Percentiles rank a stretch among this genome's conserved stretches.
phyloP scores from a whole-genome alignment of 2,329 filamentous ascomycete genomes.

The Pochonia chlamydosporia region DNA sequence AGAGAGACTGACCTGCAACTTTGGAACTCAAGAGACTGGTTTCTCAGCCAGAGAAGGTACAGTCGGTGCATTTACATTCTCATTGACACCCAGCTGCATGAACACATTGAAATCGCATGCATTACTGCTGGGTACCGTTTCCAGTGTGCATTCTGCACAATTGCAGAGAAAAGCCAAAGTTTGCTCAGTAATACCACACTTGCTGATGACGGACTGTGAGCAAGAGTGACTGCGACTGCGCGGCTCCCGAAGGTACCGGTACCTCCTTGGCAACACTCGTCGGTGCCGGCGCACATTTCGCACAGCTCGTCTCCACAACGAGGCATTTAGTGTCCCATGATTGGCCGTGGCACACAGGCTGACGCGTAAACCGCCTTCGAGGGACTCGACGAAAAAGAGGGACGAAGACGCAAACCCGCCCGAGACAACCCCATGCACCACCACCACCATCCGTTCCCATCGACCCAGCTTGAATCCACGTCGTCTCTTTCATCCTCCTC shows the following conservation, averaged over 20 bases:
- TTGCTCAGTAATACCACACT: too few relatives aligned
- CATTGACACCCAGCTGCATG: background rate
- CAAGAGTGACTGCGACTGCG: background rate
- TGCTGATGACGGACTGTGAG: background rate
- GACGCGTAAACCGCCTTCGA: constrained; percentile 31
- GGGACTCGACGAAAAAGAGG: constrained; percentile 1
- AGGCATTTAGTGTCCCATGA: constrained; percentile 12
- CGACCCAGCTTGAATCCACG: too few relatives aligned
- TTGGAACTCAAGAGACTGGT: too few relatives aligned
- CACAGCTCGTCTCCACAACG: constrained; percentile 7
- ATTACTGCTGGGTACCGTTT: background rate
- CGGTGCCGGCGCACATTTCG: constrained; percentile 3
- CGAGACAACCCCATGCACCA: constrained; percentile 5
- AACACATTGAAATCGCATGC: background rate
- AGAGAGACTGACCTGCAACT: too few relatives aligned
- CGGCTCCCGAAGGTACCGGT: constrained; percentile 2
- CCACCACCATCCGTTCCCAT: too few relatives aligned
- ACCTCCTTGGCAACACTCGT: constrained; percentile 1
- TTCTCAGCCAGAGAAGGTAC: too few relatives aligned
- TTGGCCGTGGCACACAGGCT: constrained; percentile 25
- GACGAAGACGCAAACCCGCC: constrained; percentile 4
- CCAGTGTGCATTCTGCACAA: too few relatives aligned
- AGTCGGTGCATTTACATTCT: too few relatives aligned
- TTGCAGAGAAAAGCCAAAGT: too few relatives aligned
- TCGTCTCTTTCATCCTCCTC: constrained; percentile 1